Evolutionary conservation across 2,329 filamentous ascomycete genomes (phyloP).

Genomic region (Ceratocystis papillata): DNA sequence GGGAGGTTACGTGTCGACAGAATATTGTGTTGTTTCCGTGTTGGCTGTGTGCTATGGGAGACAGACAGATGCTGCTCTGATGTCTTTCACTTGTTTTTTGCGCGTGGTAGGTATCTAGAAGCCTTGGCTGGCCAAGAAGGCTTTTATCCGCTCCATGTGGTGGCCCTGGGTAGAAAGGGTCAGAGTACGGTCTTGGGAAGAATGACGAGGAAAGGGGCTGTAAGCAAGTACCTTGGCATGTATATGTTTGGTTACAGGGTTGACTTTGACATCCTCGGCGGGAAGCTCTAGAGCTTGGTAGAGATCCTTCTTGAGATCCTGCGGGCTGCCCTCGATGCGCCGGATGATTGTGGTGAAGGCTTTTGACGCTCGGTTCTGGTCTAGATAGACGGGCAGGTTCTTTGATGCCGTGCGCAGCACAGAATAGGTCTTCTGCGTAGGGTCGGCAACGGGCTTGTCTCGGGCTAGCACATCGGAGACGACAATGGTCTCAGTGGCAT

Average conservation of each 20-base stretch:
- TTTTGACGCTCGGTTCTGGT: conserved; percentile 62
- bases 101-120: conserved; percentile 29
- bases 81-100: not conserved
- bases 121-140: conserved; percentile 32
- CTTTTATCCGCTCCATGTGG: conserved; percentile 18
- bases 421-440: conserved; percentile 48
- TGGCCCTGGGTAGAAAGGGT: conserved; percentile 15
- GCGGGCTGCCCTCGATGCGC: conserved; percentile 64
- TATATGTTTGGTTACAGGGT: conserved; percentile 59
- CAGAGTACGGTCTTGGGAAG: not conserved
- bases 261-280: conserved; percentile 43
- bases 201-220: conserved; percentile 16
- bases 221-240: conserved; percentile 51
- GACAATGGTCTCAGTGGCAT: conserved; percentile 25
- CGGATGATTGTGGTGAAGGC: conserved; percentile 63
- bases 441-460: conserved; percentile 25
- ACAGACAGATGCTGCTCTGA: not conserved
- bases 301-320: conserved; percentile 54
- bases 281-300: conserved; percentile 46
- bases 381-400: conserved; percentile 66
- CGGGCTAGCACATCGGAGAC: conserved; percentile 23
- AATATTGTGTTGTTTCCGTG: not conserved
- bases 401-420: conserved; percentile 60
- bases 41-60: not conserved
- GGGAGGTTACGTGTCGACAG: not conserved